Evolutionary conservation across 352 stramenopile genomes (phyloP).

Genomic region (Globisporangium solare): DNA sequence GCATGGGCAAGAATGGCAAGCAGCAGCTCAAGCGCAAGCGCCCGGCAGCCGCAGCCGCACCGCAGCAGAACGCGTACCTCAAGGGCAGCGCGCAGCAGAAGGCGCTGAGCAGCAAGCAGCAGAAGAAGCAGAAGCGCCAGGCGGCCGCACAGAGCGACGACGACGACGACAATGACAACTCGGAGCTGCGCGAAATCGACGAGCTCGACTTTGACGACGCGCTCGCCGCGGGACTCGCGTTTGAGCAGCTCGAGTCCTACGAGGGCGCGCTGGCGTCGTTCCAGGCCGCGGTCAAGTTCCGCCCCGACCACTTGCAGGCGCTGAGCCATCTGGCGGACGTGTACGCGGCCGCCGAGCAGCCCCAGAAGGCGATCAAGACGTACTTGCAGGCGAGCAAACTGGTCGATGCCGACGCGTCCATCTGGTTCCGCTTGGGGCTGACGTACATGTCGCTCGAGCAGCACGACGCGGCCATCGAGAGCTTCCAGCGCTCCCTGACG

Average conservation of each 20-base stretch:
- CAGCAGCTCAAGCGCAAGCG: slow-evolving; percentile 30
- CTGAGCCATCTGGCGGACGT: slow-evolving; percentile 46
- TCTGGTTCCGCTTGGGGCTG: slow-evolving; percentile 54
- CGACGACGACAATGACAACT: slow-evolving; percentile 19
- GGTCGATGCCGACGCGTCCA: slow-evolving; percentile 34
- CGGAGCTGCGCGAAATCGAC: slow-evolving; percentile 29
- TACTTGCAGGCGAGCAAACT: slow-evolving; percentile 34
- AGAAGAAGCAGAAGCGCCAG: slow-evolving; percentile 16
- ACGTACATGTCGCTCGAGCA: slow-evolving; percentile 30
- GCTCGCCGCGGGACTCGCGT: slow-evolving; percentile 54
- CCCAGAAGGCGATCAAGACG: slow-evolving; percentile 25
- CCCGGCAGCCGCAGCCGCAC: slow-evolving; percentile 1
- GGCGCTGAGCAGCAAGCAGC: slow-evolving; percentile 16
- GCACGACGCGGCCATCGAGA: slow-evolving; percentile 26
- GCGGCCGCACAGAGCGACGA: slow-evolving; percentile 21
- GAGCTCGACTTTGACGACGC: slow-evolving; percentile 53
- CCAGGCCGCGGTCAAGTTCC: slow-evolving; percentile 27
- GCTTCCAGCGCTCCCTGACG: slow-evolving; percentile 29
- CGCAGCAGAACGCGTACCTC: slow-evolving; percentile 1
- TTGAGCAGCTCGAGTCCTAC: slow-evolving; percentile 51
- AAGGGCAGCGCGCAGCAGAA: not conserved
- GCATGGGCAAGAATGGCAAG: slow-evolving; percentile 48
- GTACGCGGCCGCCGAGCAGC: slow-evolving; percentile 29
- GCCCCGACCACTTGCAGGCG: slow-evolving; percentile 41
- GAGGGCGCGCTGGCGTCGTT: slow-evolving; percentile 46